Percentiles rank a stretch among this genome's conserved stretches.
Evolutionary conservation across 768 basidiomycete genomes (phyloP).

Genomic region (Termitomyces heimii): DNA sequence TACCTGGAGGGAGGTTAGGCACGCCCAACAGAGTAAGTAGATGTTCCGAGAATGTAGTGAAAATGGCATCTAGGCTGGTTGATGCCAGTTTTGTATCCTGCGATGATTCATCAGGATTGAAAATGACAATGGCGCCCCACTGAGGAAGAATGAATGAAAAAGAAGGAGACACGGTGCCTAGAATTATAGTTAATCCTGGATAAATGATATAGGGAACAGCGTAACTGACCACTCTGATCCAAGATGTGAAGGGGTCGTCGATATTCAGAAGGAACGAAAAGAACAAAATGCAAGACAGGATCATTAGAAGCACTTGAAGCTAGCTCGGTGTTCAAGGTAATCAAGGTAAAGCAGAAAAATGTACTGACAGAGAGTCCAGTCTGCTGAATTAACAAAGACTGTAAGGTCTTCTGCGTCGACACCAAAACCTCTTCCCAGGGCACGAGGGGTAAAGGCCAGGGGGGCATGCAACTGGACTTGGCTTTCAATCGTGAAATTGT

Average conservation of each 20-base stretch:
- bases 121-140: constrained; percentile 85
- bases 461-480: constrained; percentile 93
- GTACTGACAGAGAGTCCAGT: constrained; percentile 84
- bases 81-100: constrained; percentile 31
- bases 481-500: constrained; percentile 92
- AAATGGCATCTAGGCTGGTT: constrained; percentile 42
- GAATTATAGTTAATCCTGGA: constrained; percentile 4
- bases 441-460: constrained; percentile 66
- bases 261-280: constrained; percentile 75
- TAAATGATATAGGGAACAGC: background rate
- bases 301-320: constrained; percentile 92
- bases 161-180: constrained; percentile 44
- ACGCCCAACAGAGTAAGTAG: constrained; percentile 80
- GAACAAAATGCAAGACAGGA: constrained; percentile 87
- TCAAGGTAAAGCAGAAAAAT: background rate
- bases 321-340: constrained; percentile 22
- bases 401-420: constrained; percentile 80
- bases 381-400: constrained; percentile 92
- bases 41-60: constrained; percentile 64
- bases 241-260: constrained; percentile 69
- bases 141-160: constrained; percentile 87
- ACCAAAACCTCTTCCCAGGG: constrained; percentile 40
- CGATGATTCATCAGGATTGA: constrained; percentile 44
- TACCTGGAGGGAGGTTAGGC: constrained; percentile 46
- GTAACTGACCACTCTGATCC: constrained; percentile 38